Base-by-base conservation (phyloP, 192 early-diverging fungal genomes). In the Rhizophagus sp. region DNA sequence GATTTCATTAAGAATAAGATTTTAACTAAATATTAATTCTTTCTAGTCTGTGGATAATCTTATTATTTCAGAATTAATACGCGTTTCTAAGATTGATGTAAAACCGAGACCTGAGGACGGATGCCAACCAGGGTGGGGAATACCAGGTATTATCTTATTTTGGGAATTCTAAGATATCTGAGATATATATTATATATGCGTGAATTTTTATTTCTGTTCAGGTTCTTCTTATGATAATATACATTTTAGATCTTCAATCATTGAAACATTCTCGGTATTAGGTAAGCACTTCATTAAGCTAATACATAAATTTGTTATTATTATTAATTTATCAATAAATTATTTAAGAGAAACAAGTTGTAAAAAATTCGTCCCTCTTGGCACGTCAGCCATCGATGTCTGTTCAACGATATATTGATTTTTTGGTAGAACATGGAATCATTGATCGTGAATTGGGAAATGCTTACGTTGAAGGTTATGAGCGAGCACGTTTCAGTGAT, bases 401-500 rank as follows among this genome's bases (percentile, higher is more conserved):
- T 5, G 80, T 87, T 22, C 84, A 85, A 17, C 83, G 88, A 33
- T 91, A 89, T 36, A 83, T 91, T 52, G 86, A 89, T 24, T 83
- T 87, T 82, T 75, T 91, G 1, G 84, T 87, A 24, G 85, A 89
- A 47, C 81, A 86, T 34, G 83, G 76, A 11, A 74, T 85, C 24
- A 80, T 91, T 17, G 83, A 85, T 57, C 68, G 76, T n/a, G 79
- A 83, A 27, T 80, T 89, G 39, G 89, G 85, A 25, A 62, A 84
- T 75, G 82, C 87, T 9, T 91, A 91, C 73, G 70, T 91, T 13
- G 83, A 89, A 72, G 87, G 87, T 2, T 91, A 91, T 73, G 89
- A 91, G 76, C 82, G 76, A n/a, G 87, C 87, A 10, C 82, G 89
- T 11, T 91, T 91, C 41, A 86, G 88, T 47, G 77, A 81, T 0